These are phyloP conservation scores for Colletotrichum cordylinicola DNA, from an alignment of 2,329 filamentous ascomycete species.

Conservation along the genomic window DNA sequence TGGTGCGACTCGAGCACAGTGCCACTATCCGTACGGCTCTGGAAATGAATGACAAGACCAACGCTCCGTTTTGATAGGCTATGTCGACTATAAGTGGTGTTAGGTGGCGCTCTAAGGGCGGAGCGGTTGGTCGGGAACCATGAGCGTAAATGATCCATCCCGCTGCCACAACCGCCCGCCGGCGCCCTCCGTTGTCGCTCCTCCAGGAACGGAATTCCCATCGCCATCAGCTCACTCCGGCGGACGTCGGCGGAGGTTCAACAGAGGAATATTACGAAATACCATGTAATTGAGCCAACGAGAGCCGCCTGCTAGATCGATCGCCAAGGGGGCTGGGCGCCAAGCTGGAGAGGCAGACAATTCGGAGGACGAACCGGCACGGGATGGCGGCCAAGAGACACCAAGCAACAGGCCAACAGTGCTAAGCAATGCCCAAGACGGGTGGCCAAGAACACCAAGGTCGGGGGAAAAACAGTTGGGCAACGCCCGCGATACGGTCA, in stretches of 20 bases:
- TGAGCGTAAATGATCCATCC: constrained; percentile 1
- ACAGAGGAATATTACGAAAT: background rate
- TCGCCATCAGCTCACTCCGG: background rate
- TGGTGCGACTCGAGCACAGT: background rate
- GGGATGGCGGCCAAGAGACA: background rate
- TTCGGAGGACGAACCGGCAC: background rate
- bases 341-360: background rate
- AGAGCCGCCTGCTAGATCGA: constrained; percentile 7
- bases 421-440: constrained; percentile 14
- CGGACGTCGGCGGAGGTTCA: background rate
- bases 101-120: background rate
- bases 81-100: background rate
- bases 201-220: background rate
- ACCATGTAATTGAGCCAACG: background rate
- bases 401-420: background rate
- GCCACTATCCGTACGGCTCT: background rate
- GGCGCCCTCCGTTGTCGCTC: background rate
- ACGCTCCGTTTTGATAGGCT: background rate
- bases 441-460: constrained; percentile 15
- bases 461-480: background rate
- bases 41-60: background rate
- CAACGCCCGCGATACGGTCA: background rate
- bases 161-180: background rate
- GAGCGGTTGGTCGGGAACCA: background rate
- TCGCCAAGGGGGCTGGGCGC: constrained; percentile 17